Base-by-base conservation (phyloP, 441 rosid genomes). In the Daphne laureola region DNA sequence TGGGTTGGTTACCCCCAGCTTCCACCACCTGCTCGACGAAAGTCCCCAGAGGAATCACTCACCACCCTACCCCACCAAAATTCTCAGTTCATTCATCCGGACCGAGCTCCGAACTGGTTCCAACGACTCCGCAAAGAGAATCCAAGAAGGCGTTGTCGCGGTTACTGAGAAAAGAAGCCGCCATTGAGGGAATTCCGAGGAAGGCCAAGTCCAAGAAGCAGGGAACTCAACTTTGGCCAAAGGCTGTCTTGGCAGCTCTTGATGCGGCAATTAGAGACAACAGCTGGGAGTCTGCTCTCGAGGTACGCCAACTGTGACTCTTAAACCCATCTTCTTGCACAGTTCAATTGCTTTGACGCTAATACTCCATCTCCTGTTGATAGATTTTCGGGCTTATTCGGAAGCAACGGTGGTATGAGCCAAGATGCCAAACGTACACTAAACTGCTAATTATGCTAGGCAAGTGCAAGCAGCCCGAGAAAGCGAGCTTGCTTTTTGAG, bases 181-280 rank as follows among this genome's bases (percentile, higher is more conserved):
- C 94, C 38, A 73, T 83, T 12, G 65, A 74, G 51, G 76, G 77
- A 43, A 76, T 90, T 8, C 96, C 80, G 70, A 78, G 52, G 71
- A 87, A 87, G 67, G 81, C 88, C 18, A 76, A 78, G 61, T 84
- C 97, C 3, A 73, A 66, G 52, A 84, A 84, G 82, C 68, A 84
- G 73, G 72, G 47, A 21, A 58, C 26, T 5, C 79, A 69, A 16
- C 72, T 87, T 45, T 78, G 86, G 90, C 92, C 97, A 49, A 90
- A 77, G 71, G 84, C 94, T 58, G 83, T 90, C 46, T 70, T 90
- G 73, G 94, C 87, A 60, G 91, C 96, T 54, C 87, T 83, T 38
- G 90, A 84, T 25, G 97, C 75, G 1, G 96, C 91, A 7, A 71
- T 79, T 13, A 68, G 54, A 38, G 74, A 78, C 31, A 77, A 79